Conservation (phyloP, 2,329 filamentous ascomycete species). For the Colletotrichum magnum region DNA sequence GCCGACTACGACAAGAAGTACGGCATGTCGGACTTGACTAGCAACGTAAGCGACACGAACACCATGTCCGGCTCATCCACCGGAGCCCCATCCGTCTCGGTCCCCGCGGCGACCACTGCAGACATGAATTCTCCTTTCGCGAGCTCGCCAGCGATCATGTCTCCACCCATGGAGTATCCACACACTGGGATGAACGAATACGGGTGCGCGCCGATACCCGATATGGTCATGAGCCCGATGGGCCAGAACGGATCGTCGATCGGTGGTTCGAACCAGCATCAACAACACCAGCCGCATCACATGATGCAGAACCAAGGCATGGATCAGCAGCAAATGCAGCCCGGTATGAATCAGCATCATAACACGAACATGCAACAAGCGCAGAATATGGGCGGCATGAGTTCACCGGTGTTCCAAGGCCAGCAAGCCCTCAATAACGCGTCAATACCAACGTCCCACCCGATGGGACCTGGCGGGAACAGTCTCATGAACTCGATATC, state of each 20-base stretch:
- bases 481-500: constrained; percentile 42
- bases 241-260: constrained; percentile 49
- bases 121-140: constrained; percentile 67
- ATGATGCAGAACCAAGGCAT: constrained; percentile 43
- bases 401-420: constrained; percentile 28
- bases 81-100: constrained; percentile 47
- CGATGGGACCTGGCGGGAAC: constrained; percentile 44
- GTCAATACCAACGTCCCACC: constrained; percentile 45
- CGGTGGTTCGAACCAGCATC: constrained; percentile 46
- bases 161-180: constrained; percentile 65
- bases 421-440: constrained; percentile 41
- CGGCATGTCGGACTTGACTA: constrained; percentile 53
- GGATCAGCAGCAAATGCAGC: constrained; percentile 50
- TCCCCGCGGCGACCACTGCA: constrained; percentile 44
- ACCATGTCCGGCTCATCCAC: constrained; percentile 48
- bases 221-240: constrained; percentile 68
- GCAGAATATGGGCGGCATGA: constrained; percentile 38
- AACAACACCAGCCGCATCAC: constrained; percentile 50
- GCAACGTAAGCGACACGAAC: constrained; percentile 52
- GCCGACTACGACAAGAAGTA: constrained; percentile 60
- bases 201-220: constrained; percentile 60
- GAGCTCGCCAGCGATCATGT: constrained; percentile 68
- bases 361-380: constrained; percentile 48
- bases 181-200: constrained; percentile 58
- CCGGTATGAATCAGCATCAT: constrained; percentile 49